These are phyloP conservation scores for Torulaspora maleeae DNA, from an alignment of 805 yeast genomes.

Conservation along the genomic window DNA sequence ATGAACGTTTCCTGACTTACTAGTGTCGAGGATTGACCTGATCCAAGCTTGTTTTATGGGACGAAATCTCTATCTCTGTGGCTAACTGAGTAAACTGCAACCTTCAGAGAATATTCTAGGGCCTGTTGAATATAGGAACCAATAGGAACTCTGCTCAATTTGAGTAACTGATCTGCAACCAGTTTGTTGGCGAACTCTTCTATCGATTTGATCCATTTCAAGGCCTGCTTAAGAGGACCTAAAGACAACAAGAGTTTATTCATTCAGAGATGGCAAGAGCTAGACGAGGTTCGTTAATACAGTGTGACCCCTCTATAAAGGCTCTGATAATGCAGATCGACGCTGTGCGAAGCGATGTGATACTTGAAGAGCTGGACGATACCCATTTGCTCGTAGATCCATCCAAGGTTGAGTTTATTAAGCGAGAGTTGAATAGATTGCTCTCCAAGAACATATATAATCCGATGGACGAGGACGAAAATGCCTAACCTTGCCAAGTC, in stretches of 20 bases:
- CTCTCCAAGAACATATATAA: constrained; percentile 81
- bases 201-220: not conserved
- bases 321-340: constrained; percentile 85
- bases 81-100: no score
- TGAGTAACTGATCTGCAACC: no score
- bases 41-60: no score
- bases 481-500: constrained; percentile 10
- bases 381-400: constrained; percentile 82
- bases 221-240: not conserved
- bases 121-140: no score
- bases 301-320: constrained; percentile 87
- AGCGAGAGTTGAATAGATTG: constrained; percentile 67
- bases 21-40: no score
- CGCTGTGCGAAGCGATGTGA: constrained; percentile 66
- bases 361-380: constrained; percentile 78
- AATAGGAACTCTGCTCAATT: no score
- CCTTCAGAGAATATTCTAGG: no score
- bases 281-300: constrained; percentile 49
- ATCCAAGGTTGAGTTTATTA: constrained; percentile 68
- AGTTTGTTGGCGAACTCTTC: no score
- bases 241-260: not conserved
- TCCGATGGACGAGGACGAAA: constrained; percentile 70
- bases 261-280: constrained; percentile 45
- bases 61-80: no score
- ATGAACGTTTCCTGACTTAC: no score